A percentile compares a stretch with the other conserved stretches of the same genome.
phyloP scores from a whole-genome alignment of 2,329 filamentous ascomycete species.

The Ilyonectria destructans region DNA sequence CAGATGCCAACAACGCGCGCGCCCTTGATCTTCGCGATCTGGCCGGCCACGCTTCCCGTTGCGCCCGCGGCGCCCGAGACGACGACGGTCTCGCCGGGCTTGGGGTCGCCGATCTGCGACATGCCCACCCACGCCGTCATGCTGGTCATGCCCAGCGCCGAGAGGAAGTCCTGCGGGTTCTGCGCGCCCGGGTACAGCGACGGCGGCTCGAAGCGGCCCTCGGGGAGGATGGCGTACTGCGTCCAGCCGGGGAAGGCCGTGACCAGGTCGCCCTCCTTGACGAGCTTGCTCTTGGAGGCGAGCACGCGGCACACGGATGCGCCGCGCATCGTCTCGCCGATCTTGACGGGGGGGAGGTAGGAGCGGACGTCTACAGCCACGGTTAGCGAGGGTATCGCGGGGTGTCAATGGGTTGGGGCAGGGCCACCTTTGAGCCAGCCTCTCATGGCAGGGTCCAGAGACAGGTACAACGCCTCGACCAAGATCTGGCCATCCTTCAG shows the following conservation, averaged over 20 bases:
- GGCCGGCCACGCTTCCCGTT: constrained; percentile 82
- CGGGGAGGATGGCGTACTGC: constrained; percentile 73
- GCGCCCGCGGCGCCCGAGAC: constrained; percentile 85
- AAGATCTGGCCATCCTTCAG: constrained; percentile 78
- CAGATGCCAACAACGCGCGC: constrained; percentile 75
- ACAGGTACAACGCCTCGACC: constrained; percentile 74
- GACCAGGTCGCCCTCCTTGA: constrained; percentile 73
- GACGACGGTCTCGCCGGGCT: constrained; percentile 81
- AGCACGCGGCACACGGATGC: constrained; percentile 72
- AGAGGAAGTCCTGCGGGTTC: constrained; percentile 72
- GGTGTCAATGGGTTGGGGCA: neutral
- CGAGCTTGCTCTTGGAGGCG: constrained; percentile 71
- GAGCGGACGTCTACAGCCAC: constrained; percentile 61
- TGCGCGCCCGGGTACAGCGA: constrained; percentile 59
- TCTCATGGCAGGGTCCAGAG: constrained; percentile 84
- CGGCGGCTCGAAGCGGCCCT: constrained; percentile 64
- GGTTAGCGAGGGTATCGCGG: constrained; percentile 6
- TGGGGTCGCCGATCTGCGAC: constrained; percentile 77
- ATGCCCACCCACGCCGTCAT: constrained; percentile 86
- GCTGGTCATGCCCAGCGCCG: constrained; percentile 77
- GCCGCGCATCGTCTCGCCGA: constrained; percentile 80
- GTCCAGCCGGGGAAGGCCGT: constrained; percentile 74
- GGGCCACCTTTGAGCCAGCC: constrained; percentile 75
- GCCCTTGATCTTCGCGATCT: constrained; percentile 84
- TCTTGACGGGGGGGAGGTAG: constrained; percentile 79